Percentiles rank a stretch among this genome's conserved stretches.
These are phyloP conservation scores for Phytophthora megakarya DNA, from an alignment of 352 stramenopile species.

Conservation along the genomic window DNA sequence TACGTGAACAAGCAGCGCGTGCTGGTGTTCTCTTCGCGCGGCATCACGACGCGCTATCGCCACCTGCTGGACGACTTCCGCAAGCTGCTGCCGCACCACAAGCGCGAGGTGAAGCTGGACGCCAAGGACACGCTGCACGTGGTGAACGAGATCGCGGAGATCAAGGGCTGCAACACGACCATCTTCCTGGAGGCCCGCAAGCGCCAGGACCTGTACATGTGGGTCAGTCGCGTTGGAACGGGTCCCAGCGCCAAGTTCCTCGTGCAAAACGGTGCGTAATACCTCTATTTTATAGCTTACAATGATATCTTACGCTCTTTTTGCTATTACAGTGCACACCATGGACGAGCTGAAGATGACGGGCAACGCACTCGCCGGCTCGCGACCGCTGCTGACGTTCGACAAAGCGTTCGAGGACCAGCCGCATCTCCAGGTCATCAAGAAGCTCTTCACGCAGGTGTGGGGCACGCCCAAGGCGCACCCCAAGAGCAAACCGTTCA, in stretches of 20 bases:
- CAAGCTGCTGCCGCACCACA: constrained; percentile 98
- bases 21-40: constrained; percentile 92
- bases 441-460: constrained; percentile 95
- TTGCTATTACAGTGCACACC: constrained; percentile 92
- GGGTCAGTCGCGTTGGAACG: constrained; percentile 94
- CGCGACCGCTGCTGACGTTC: constrained; percentile 97
- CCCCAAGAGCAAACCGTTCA: constrained; percentile 99
- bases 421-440: constrained; percentile 95
- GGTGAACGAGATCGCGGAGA: constrained; percentile 99
- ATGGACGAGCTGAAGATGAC: constrained; percentile 99
- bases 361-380: constrained; percentile 98
- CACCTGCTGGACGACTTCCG: constrained; percentile 99
- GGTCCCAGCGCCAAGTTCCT: constrained; percentile 98
- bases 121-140: constrained; percentile 93
- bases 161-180: constrained; percentile 97
- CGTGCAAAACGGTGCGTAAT: constrained; percentile 97
- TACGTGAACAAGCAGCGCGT: constrained; percentile 95
- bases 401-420: constrained; percentile 92
- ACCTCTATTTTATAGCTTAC: no score
- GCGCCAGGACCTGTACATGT: constrained; percentile 98
- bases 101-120: constrained; percentile 99
- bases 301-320: no score
- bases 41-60: constrained; percentile 95
- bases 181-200: constrained; percentile 98
- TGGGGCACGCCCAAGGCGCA: constrained; percentile 97